These are phyloP conservation scores for Gossypium rotundifolium DNA, from an alignment of 345 rosid genomes.

Conservation along the genomic window DNA sequence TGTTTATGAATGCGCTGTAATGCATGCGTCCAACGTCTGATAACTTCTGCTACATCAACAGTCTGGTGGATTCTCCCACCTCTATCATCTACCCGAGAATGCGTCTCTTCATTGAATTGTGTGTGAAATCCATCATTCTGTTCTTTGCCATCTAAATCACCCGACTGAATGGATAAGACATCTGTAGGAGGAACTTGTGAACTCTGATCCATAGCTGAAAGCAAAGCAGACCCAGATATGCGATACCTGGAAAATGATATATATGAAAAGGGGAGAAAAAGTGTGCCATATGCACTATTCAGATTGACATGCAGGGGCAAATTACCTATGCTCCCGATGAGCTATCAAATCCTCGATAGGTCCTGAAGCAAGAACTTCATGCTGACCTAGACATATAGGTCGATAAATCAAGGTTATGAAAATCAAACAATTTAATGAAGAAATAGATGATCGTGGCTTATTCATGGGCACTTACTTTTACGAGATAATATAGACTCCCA, in stretches of 20 bases:
- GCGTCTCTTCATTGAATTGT: conserved; percentile 57
- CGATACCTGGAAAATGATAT: conserved; percentile 66
- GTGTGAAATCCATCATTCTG: conserved; percentile 47
- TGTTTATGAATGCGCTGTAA: conserved; percentile 97
- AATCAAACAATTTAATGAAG: background rate
- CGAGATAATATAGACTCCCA: conserved; percentile 97
- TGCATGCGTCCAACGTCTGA: conserved; percentile 99
- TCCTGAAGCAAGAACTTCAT: conserved; percentile 98
- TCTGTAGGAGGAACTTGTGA: conserved; percentile 77
- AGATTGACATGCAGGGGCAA: conserved; percentile 9
- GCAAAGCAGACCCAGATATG: conserved; percentile 90
- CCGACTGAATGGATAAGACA: conserved; percentile 46
- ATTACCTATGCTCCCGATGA: conserved; percentile 96
- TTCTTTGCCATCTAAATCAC: conserved; percentile 66
- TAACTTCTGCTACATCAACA: conserved; percentile 94
- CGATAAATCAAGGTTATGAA: background rate
- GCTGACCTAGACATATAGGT: conserved; percentile 56
- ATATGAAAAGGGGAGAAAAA: conserved; percentile 16
- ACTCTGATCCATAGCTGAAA: conserved; percentile 97
- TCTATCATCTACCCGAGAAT: conserved; percentile 77
- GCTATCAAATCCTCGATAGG: conserved; percentile 98
- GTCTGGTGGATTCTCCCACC: conserved; percentile 81
- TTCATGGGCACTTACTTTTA: conserved; percentile 48
- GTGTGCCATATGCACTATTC: background rate
- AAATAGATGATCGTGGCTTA: background rate